These are phyloP conservation scores for Nicotiana attenuata DNA, from an alignment of 257 asterid species.

Conservation along the genomic window DNA sequence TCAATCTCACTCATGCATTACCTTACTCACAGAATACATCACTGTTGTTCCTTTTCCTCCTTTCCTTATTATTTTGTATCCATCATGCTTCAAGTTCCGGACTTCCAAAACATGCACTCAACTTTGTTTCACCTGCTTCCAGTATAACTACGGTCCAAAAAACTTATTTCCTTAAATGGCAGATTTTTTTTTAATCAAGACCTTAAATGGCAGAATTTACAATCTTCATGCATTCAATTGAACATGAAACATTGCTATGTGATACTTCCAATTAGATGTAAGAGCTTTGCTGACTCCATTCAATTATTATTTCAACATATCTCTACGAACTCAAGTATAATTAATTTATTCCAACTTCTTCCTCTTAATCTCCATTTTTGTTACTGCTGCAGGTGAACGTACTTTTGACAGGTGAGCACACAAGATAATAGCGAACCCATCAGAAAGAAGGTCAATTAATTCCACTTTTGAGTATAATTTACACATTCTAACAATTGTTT, in stretches of 20 bases:
- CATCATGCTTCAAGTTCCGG: background rate
- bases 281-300: background rate
- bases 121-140: background rate
- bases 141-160: background rate
- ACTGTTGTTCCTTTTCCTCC: background rate
- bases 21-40: background rate
- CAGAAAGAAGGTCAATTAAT: background rate
- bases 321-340: background rate
- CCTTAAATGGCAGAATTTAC: background rate
- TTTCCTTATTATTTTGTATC: background rate
- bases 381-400: background rate
- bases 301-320: background rate
- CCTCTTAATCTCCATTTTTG: slow-evolving; percentile 1
- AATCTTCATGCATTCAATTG: background rate
- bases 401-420: background rate
- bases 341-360: background rate
- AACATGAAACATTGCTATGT: background rate
- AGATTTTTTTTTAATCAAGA: too few species aligned
- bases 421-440: background rate
- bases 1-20: background rate
- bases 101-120: background rate
- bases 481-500: background rate
- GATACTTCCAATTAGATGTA: background rate
- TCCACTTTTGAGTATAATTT: background rate
- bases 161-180: background rate